A percentile compares a stretch with the other conserved stretches of the same genome.
Conservation (phyloP, 2,329 filamentous ascomycete genomes). For the Nemania abortiva region DNA sequence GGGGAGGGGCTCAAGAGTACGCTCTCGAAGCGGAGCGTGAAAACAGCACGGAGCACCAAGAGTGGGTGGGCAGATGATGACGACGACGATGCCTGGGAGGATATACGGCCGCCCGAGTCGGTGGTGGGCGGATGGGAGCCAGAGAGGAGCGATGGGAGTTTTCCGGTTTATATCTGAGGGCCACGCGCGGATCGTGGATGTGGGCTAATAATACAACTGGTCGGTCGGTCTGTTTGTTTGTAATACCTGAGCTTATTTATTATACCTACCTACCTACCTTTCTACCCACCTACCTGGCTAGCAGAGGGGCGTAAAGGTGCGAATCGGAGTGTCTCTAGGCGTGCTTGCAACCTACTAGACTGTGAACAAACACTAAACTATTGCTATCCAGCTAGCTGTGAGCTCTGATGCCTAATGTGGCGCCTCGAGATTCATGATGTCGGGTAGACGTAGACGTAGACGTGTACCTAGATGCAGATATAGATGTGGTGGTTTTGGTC, state of each 20-base stretch:
- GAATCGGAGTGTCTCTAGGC: conserved; percentile 7
- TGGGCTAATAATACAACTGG: neutral
- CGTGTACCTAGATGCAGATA: too few species aligned
- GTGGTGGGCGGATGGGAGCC: conserved; percentile 45
- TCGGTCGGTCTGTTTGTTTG: conserved; percentile 6
- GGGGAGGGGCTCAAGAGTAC: conserved; percentile 28
- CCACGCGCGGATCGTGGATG: neutral
- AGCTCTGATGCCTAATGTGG: neutral
- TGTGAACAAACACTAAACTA: neutral
- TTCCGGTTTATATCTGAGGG: conserved; percentile 49
- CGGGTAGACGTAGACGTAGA: neutral
- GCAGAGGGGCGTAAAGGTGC: neutral
- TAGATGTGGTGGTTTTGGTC: conserved; percentile 20
- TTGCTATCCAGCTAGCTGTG: neutral
- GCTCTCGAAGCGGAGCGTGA: conserved; percentile 42
- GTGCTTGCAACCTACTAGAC: neutral
- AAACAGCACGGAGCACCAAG: conserved; percentile 41
- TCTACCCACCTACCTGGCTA: conserved; percentile 6
- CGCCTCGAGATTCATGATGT: neutral
- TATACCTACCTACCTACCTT: neutral
- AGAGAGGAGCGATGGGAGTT: conserved; percentile 46
- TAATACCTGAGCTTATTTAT: conserved; percentile 27
- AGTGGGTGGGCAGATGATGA: conserved; percentile 42
- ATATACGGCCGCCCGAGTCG: conserved; percentile 47
- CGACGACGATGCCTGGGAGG: conserved; percentile 50